Conservation (phyloP, 352 stramenopile species). For the Phytophthora cryptogea region DNA sequence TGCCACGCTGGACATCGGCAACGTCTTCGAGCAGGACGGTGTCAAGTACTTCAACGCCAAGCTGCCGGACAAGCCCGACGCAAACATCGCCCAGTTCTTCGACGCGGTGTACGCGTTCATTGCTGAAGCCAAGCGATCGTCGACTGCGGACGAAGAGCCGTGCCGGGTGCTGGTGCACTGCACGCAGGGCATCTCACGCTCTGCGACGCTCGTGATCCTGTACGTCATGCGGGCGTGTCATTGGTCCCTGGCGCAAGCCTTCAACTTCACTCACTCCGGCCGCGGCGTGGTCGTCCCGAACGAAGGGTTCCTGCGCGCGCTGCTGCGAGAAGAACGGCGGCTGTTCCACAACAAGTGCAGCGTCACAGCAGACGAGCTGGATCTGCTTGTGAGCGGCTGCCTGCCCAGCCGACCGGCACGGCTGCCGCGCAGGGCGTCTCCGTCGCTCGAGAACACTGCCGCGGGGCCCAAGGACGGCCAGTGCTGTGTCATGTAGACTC, state of each 20-base stretch:
- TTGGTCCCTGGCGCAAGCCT: slow-evolving; percentile 66
- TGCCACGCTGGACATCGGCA: slow-evolving; percentile 57
- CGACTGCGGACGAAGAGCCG: slow-evolving; percentile 13
- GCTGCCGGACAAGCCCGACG: slow-evolving; percentile 46
- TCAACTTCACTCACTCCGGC: slow-evolving; percentile 50
- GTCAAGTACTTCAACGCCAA: slow-evolving; percentile 71
- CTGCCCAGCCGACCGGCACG: slow-evolving; percentile 36
- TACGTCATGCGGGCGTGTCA: slow-evolving; percentile 66
- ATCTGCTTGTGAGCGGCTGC: slow-evolving; percentile 47
- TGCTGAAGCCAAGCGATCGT: slow-evolving; percentile 24
- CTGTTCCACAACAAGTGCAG: slow-evolving; percentile 53
- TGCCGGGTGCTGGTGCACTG: slow-evolving; percentile 73
- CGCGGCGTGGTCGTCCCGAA: slow-evolving; percentile 71
- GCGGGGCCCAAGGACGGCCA: slow-evolving; percentile 20
- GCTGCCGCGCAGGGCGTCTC: slow-evolving; percentile 9
- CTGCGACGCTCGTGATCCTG: slow-evolving; percentile 67
- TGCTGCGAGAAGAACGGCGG: slow-evolving; percentile 52
- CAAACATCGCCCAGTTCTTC: slow-evolving; percentile 54
- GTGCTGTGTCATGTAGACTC: slow-evolving; percentile 26
- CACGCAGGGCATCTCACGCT: slow-evolving; percentile 75
- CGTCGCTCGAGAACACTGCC: neutral
- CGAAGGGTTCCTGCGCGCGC: slow-evolving; percentile 54
- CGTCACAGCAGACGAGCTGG: slow-evolving; percentile 55
- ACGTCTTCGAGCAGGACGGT: slow-evolving; percentile 51
- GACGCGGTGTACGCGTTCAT: slow-evolving; percentile 58